Evolutionary conservation across 345 rosid species (phyloP), one percentile per base, ranked within the genome.

Genomic region (Gossypium mustelinum): DNA sequence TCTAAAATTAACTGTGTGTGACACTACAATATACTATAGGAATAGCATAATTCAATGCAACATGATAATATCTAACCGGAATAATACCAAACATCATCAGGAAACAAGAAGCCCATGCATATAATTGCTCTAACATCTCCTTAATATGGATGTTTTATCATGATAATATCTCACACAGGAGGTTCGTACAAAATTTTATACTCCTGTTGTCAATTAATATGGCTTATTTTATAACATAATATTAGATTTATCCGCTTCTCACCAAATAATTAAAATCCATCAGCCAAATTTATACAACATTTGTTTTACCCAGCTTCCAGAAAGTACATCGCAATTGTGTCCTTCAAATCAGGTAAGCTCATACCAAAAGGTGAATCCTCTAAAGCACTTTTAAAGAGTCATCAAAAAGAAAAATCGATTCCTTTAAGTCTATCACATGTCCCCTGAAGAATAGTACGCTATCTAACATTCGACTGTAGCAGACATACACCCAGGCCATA

Each of bases 81-180:
- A 47, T 67, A 67, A 22, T 24, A 20, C 34, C 27, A 68, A 64
- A n/a, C 43, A n/a, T 64, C 43, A n/a, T 64, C 69, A 64, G 25
- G 25, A n/a, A 64, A 64, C 2, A 3, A n/a, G 9, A 17, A 47
- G 14, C 51, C 24, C 73, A 25, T 3, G 39, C 3, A 51, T 24
- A 58, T 50, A 50, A 50, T 47, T 13, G 73, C 43, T 69, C 58
- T 17, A 50, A 52, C 44, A 16, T 72, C 41, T 50, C 22, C 43
- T 14, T 25, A 27, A 4, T 34, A 34, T 34, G 41, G 41, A 4
- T 34, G 41, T 34, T 4, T 34, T 34, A 34, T 34, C 41, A 34
- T 34, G 41, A 34, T 34, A 34, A 34, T 56, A 55, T 72, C 52
- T 72, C 48, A 20, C 60, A 57, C 12, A 2, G n/a, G 22, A 20